phyloP scores from a whole-genome alignment of 345 rosid species.

The Laguncularia racemosa region DNA sequence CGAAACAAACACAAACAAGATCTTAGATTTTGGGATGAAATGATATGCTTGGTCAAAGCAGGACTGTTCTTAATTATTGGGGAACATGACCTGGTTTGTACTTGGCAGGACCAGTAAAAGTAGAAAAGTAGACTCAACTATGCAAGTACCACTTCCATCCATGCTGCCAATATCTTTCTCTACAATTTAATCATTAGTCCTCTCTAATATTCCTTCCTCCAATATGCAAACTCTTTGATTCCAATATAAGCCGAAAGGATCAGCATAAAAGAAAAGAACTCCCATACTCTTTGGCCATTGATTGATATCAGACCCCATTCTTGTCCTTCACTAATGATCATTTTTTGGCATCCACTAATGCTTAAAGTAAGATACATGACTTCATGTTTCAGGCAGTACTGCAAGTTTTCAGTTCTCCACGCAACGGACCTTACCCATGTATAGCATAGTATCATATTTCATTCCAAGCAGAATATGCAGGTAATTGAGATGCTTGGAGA shows the following conservation, averaged over 20 bases:
- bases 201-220: constrained; percentile 20
- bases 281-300: constrained; percentile 6
- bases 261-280: constrained; percentile 10
- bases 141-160: background rate
- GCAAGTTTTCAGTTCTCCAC: too few species aligned
- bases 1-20: too few species aligned
- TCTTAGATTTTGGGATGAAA: constrained; percentile 25
- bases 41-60: constrained; percentile 24
- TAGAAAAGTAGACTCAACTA: constrained; percentile 14
- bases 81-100: constrained; percentile 29
- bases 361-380: too few species aligned
- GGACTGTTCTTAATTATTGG: constrained; percentile 23
- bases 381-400: too few species aligned
- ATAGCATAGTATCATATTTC: too few species aligned
- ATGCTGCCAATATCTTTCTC: constrained; percentile 19
- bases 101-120: constrained; percentile 17
- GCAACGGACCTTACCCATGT: too few species aligned
- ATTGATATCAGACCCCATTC: constrained; percentile 18
- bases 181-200: constrained; percentile 23
- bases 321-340: constrained; percentile 2
- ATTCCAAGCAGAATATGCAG: too few species aligned
- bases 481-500: too few species aligned
- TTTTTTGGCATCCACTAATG: constrained; percentile 1
- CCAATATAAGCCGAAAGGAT: constrained; percentile 19
- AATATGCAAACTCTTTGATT: constrained; percentile 23